A percentile compares a stretch with the other conserved stretches of the same genome.
phyloP scores from a whole-genome alignment of 2,329 filamentous ascomycete genomes.

The Microcera coccophila region DNA sequence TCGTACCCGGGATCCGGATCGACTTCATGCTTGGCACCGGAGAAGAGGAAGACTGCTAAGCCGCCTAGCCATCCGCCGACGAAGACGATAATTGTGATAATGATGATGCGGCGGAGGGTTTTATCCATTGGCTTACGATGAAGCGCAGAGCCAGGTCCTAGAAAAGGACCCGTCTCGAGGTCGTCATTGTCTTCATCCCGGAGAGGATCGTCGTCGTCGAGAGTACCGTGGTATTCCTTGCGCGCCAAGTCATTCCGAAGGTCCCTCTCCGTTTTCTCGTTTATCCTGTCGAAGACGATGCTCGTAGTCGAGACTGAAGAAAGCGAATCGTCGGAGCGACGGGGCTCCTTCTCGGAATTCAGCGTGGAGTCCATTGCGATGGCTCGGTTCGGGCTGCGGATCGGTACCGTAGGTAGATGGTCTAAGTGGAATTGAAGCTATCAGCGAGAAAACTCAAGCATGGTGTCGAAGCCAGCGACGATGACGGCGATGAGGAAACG shows the following conservation, averaged over 20 bases:
- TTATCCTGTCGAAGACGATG: slow-evolving; percentile 73
- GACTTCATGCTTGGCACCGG: slow-evolving; percentile 59
- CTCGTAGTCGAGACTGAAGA: slow-evolving; percentile 83
- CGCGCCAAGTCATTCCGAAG: slow-evolving; percentile 17
- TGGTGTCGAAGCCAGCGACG: slow-evolving; percentile 14
- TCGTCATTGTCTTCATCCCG: slow-evolving; percentile 31
- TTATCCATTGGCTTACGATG: slow-evolving; percentile 59
- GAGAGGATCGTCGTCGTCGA: slow-evolving; percentile 43
- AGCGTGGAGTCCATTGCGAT: slow-evolving; percentile 17
- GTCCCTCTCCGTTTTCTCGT: slow-evolving; percentile 48
- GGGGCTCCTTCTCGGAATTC: slow-evolving; percentile 16
- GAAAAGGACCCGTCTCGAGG: slow-evolving; percentile 53
- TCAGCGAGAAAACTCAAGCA: slow-evolving; percentile 15
- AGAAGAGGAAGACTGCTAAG: slow-evolving; percentile 61
- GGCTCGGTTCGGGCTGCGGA: slow-evolving; percentile 1
- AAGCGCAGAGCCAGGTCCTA: slow-evolving; percentile 36
- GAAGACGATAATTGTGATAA: slow-evolving; percentile 58
- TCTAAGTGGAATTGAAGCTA: slow-evolving; percentile 6
- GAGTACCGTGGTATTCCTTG: slow-evolving; percentile 28
- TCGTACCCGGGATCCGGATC: slow-evolving; percentile 59
- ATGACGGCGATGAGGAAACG: slow-evolving; percentile 8
- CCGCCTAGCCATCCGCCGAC: slow-evolving; percentile 66
- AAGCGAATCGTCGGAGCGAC: slow-evolving; percentile 53
- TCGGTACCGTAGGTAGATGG: slow-evolving; percentile 4
- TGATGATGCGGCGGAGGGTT: slow-evolving; percentile 58